Evolutionary conservation across 2,329 filamentous ascomycete genomes (phyloP), one percentile per base, ranked within the genome.

Genomic region (Leptosphaerulina australis): DNA sequence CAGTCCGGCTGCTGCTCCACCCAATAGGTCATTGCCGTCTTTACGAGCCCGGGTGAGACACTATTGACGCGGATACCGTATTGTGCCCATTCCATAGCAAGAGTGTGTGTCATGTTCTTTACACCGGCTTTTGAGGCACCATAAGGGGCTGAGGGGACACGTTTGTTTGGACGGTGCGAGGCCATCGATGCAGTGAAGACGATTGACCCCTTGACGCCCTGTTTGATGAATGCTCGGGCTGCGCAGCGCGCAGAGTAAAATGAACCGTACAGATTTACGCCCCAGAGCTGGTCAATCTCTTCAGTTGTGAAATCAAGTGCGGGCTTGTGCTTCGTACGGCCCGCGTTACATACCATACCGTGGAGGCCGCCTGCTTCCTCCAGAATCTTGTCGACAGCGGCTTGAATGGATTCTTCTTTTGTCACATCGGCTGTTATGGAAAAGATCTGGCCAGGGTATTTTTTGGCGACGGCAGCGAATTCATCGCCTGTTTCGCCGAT

Each of bases 1-100:
- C 80, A 84, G 60, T 83, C 81, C 0, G 79, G 77, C 12, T 75
- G 71, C n/a, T 75, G 75, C 49, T 77, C 74, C 4, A 83, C 79
- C 58, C 77, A 74, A 55, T 73, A 73, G 11, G 71, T 73, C 72
- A 75, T 74, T 0, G 70, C 67, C 1, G 71, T 73, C 33, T 72
- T 71, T 26, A 74, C 63, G 1, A 70, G 55, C 0, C 72, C 71
- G 0, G 72, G 72, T 1, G 66, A 72, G 1, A 74, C 70, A 1
- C 61, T 66, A 53, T 74, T 74, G 22, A 74, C 71, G 3, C 73
- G 66, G 47, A 75, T 73, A 24, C 60, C 60, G 50, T 73, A 68
- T 43, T 70, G 57, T 2, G 71, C 69, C 72, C 71, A 74, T 29
- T 75, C 71, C 68, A 74, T 71, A 15, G 69, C 71, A 11, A 74